Percentiles rank a stretch among this genome's conserved stretches.
phyloP scores from a whole-genome alignment of 2,329 filamentous ascomycete genomes.

The Helicocarpus griseus region DNA sequence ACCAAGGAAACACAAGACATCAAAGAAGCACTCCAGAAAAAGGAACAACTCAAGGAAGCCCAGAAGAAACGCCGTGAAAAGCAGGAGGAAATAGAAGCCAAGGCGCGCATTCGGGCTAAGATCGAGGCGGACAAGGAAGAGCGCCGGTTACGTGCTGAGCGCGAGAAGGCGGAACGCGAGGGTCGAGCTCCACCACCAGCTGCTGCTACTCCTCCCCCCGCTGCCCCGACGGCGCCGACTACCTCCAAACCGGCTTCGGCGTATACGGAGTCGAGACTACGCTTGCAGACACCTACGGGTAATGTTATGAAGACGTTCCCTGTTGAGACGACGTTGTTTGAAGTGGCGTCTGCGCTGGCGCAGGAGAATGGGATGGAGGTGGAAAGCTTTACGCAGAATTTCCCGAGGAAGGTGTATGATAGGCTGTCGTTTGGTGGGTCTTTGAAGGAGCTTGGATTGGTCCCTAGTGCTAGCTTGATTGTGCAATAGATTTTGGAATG shows the following conservation, averaged over 20 bases:
- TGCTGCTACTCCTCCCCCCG: slow-evolving; percentile 38
- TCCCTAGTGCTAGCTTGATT: slow-evolving; percentile 83
- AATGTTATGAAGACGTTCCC: slow-evolving; percentile 81
- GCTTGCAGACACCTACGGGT: slow-evolving; percentile 66
- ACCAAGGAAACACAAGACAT: slow-evolving; percentile 81
- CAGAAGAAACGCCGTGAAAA: slow-evolving; percentile 82
- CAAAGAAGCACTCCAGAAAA: slow-evolving; percentile 79
- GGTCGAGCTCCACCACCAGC: slow-evolving; percentile 46
- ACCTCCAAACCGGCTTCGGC: slow-evolving; percentile 55
- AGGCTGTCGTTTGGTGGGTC: slow-evolving; percentile 78
- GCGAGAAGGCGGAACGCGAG: slow-evolving; percentile 75
- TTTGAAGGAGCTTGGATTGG: slow-evolving; percentile 80
- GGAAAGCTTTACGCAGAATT: slow-evolving; percentile 72
- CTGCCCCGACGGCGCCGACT: slow-evolving; percentile 9
- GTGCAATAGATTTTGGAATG: too few relatives aligned
- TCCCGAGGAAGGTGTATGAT: slow-evolving; percentile 72
- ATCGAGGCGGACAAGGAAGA: slow-evolving; percentile 93
- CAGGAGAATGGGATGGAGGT: slow-evolving; percentile 62
- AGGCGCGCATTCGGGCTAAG: slow-evolving; percentile 81
- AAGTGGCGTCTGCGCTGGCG: slow-evolving; percentile 69
- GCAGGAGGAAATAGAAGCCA: slow-evolving; percentile 70
- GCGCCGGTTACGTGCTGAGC: slow-evolving; percentile 72
- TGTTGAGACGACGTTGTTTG: slow-evolving; percentile 83
- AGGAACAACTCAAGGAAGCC: slow-evolving; percentile 88
- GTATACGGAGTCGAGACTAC: slow-evolving; percentile 70